A percentile compares a stretch with the other conserved stretches of the same genome.
phyloP scores from a whole-genome alignment of 164 flowering plant genomes.

The Taxillus chinensis region DNA sequence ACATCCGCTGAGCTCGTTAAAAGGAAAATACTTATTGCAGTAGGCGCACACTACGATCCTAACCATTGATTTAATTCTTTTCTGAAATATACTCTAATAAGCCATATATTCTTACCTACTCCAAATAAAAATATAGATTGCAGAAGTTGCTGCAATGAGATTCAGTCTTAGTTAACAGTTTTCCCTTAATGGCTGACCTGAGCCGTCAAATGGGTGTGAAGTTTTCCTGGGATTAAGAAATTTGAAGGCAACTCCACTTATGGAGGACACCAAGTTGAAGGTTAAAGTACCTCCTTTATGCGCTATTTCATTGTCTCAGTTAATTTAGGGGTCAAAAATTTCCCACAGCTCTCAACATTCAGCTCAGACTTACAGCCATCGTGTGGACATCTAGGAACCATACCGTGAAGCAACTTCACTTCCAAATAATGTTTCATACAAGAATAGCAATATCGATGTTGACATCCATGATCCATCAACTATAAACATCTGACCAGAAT shows the following conservation, averaged over 20 bases:
- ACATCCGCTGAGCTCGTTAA: no score
- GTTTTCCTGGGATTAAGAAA: background rate
- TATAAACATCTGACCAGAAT: conserved; percentile 35
- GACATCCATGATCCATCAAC: conserved; percentile 60
- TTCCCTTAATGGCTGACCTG: background rate
- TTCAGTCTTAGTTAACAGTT: no score
- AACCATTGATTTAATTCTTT: no score
- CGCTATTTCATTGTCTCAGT: conserved; percentile 46
- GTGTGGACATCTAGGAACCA: conserved; percentile 60
- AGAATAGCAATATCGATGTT: conserved; percentile 63
- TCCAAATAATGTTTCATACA: conserved; percentile 86
- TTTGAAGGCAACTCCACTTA: background rate
- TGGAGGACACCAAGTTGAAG: background rate
- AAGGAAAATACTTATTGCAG: no score
- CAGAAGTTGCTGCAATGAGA: no score
- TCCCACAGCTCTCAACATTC: conserved; percentile 39
- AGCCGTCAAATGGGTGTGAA: background rate
- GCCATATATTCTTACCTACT: no score
- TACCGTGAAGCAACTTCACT: conserved; percentile 60
- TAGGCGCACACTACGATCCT: no score
- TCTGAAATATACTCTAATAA: no score
- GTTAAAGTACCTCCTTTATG: conserved; percentile 44
- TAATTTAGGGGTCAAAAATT: conserved; percentile 49
- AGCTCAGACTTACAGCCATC: conserved; percentile 54
- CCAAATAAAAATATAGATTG: no score